Conservation (phyloP, 257 asterid genomes). For the Solanum piurae region DNA sequence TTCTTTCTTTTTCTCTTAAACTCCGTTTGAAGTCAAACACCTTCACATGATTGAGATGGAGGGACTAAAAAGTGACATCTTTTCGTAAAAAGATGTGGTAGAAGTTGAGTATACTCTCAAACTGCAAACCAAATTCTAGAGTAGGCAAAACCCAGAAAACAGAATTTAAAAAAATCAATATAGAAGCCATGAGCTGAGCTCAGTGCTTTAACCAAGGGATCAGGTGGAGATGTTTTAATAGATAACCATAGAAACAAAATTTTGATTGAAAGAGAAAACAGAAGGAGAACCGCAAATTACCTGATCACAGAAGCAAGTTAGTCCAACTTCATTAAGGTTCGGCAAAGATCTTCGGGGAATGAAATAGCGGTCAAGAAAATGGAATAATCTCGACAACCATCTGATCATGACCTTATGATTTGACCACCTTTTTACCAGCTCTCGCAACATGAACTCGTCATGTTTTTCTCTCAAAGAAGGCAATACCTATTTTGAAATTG, state of each 20-base stretch:
- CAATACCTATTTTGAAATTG: constrained; percentile 31
- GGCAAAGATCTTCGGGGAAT: constrained; percentile 94
- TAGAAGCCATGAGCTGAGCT: neutral
- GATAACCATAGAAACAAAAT: neutral
- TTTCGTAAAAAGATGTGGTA: neutral
- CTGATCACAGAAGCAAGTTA: constrained; percentile 84
- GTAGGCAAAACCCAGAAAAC: neutral
- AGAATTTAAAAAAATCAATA: neutral
- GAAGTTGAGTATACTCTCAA: neutral
- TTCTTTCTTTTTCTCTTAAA: neutral
- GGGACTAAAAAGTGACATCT: neutral
- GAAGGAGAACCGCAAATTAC: constrained; percentile 21
- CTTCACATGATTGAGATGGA: neutral
- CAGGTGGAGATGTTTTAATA: neutral
- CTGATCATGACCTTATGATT: constrained; percentile 97
- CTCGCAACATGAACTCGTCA: constrained; percentile 91
- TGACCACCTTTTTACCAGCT: constrained; percentile 84
- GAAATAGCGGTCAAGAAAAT: constrained; percentile 89
- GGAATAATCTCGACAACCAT: constrained; percentile 89
- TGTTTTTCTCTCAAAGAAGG: constrained; percentile 82
- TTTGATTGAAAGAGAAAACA: neutral
- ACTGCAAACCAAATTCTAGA: neutral
- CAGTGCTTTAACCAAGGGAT: neutral
- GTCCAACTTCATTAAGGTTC: constrained; percentile 80
- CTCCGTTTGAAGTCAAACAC: neutral